Evolutionary conservation across 371 early-diverging fungal genomes (phyloP).

Genomic region (Capniomyces stellatus): DNA sequence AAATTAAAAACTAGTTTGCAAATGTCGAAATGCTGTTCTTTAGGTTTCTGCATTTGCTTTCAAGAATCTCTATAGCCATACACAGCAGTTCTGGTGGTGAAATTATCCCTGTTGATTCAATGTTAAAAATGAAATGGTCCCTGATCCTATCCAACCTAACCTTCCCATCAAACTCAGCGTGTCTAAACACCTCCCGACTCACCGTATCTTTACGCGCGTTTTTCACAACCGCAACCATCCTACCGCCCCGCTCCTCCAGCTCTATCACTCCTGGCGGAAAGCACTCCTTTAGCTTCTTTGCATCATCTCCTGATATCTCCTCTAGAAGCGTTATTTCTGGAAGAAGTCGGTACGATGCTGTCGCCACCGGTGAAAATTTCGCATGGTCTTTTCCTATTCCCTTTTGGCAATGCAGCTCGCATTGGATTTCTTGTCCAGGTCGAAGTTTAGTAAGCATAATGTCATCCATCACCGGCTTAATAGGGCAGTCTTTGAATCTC

Average conservation of each 20-base stretch:
- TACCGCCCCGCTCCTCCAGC: constrained; percentile 40
- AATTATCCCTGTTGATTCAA: constrained; percentile 76
- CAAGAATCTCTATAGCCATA: constrained; percentile 55
- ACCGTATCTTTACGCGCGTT: constrained; percentile 93
- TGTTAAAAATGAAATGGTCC: constrained; percentile 91
- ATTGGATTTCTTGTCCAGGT: constrained; percentile 75
- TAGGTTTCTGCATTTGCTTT: constrained; percentile 43
- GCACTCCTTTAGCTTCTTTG: constrained; percentile 71
- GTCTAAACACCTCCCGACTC: constrained; percentile 88
- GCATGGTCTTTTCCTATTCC: constrained; percentile 95
- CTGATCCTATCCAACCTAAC: constrained; percentile 78
- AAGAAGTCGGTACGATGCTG: constrained; percentile 88
- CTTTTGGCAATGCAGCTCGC: constrained; percentile 81
- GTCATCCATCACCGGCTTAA: constrained; percentile 64
- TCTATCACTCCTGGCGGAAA: constrained; percentile 87
- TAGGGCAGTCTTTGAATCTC: constrained; percentile 33
- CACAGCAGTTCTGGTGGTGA: constrained; percentile 59
- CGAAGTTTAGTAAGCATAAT: constrained; percentile 90
- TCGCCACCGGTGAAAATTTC: constrained; percentile 97
- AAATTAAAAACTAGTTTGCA: neutral
- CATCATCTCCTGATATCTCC: constrained; percentile 75
- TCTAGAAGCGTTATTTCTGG: constrained; percentile 75
- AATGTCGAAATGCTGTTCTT: neutral
- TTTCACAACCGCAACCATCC: constrained; percentile 59
- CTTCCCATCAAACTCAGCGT: constrained; percentile 78